Base-by-base conservation (phyloP, 192 early-diverging fungal species). In the Dimargaris cristalligena region DNA sequence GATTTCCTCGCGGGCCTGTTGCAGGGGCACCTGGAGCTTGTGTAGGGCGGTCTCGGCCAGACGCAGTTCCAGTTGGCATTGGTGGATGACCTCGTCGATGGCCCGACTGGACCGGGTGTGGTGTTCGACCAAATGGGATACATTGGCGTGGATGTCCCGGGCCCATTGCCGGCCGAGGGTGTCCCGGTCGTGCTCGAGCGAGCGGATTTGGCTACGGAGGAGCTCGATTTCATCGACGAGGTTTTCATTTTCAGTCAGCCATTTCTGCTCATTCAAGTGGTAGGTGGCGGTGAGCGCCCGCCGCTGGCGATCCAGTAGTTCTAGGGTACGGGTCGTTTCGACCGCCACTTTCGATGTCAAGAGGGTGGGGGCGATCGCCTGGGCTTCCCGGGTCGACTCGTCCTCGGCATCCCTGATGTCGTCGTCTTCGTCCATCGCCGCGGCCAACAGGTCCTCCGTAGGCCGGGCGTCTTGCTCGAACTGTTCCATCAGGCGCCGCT, bases 141-240 rank as follows among this genome's bases (percentile, higher is more conserved):
- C 49, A 1, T 4, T 50, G 4, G 13, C 49, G 13, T 50, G 8
- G 8, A 41, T 16, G 8, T 10, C 8, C 8, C 16, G 38, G 16
- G 38, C 8, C 38, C 38, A 41, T 6, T 41, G 38, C 38, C 38
- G 38, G 38, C 38, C 23, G 49, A 13, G 23, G 22, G 28, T 10
- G 11, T 20, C 49, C 18, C 45, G 45, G 22, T 20, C 49, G 28
- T 26, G 28, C 11, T 20, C 49, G 23, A 50, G 28, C 11, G n/a
- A 11, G 49, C 49, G 49, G 22, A 26, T 11, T 50, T 50, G 49
- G 49, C 49, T 26, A 26, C 49, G 49, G 22, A 50, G 49, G 11
- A 50, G 11, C 22, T 26, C 10, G 22, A 50, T n/a, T 26, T 50
- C 49, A 26, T 50, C 49, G 22, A 50, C 22, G 4, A 50, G 25